Conservation (phyloP, 169 alveolate species). For the Eimeria maxima region DNA sequence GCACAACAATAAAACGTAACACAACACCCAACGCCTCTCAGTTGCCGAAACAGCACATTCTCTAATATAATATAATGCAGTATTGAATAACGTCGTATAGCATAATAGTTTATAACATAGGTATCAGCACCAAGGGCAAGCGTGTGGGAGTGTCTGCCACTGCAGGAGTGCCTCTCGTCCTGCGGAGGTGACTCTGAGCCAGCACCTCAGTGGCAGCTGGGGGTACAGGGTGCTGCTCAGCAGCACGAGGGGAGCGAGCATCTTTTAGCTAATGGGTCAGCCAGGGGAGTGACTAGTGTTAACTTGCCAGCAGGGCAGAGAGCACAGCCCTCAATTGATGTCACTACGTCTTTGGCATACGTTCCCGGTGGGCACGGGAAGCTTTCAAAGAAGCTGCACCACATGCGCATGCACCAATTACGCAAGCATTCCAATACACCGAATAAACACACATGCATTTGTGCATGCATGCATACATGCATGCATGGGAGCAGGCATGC, state of each 20-base stretch:
- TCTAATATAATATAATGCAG: too few species aligned
- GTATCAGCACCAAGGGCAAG: too few species aligned
- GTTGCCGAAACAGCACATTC: too few species aligned
- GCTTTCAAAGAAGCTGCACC: slow-evolving; percentile 40
- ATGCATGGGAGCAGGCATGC: neutral
- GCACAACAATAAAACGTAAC: too few species aligned
- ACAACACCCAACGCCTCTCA: too few species aligned
- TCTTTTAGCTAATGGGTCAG: too few species aligned
- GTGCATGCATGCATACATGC: neutral
- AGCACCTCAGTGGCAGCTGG: too few species aligned
- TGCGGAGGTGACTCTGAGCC: too few species aligned
- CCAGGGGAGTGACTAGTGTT: too few species aligned
- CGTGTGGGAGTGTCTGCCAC: neutral
- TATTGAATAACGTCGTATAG: too few species aligned
- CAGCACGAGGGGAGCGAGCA: neutral
- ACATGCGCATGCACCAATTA: neutral
- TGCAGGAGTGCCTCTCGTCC: too few species aligned
- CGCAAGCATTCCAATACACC: neutral
- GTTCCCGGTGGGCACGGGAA: slow-evolving; percentile 66
- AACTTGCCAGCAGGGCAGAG: slow-evolving; percentile 37
- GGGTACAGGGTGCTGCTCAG: neutral
- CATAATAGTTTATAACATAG: too few species aligned
- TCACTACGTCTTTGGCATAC: neutral
- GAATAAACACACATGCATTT: neutral
- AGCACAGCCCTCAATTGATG: neutral